phyloP scores from a whole-genome alignment of 768 basidiomycete species.

The Pisolithus orientalis region DNA sequence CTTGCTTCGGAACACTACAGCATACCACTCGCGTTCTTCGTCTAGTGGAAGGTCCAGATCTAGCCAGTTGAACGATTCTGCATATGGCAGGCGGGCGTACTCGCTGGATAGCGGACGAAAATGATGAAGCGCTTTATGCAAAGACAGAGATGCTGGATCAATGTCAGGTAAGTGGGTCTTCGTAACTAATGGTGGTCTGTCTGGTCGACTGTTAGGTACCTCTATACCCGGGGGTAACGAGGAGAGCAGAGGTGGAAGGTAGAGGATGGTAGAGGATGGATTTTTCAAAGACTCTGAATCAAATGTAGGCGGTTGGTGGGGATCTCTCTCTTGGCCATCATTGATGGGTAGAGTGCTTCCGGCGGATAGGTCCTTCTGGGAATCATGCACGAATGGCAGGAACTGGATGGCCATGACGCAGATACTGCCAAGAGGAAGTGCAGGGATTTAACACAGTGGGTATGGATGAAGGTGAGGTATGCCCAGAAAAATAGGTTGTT shows the following conservation, averaged over 20 bases:
- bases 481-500: no score
- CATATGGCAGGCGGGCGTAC: conserved; percentile 64
- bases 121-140: conserved; percentile 80
- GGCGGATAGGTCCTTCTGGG: not conserved
- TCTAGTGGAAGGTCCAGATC: conserved; percentile 60
- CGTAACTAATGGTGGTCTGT: conserved; percentile 48
- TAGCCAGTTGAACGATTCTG: conserved; percentile 84
- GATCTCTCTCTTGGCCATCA: conserved; percentile 31
- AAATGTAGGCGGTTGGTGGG: conserved; percentile 53
- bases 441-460: not conserved
- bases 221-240: conserved; percentile 50
- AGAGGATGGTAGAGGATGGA: conserved; percentile 53
- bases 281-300: conserved; percentile 28
- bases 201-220: conserved; percentile 16
- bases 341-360: not conserved
- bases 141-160: conserved; percentile 73
- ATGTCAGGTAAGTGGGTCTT: conserved; percentile 78
- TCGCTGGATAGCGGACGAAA: conserved; percentile 55
- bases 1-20: conserved; percentile 82
- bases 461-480: not conserved
- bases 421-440: not conserved
- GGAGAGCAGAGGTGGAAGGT: conserved; percentile 81
- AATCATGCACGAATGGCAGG: not conserved
- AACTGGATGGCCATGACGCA: not conserved
- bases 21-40: conserved; percentile 85